phyloP scores from a whole-genome alignment of 768 basidiomycete genomes.

The Boletus vermiculosoides region DNA sequence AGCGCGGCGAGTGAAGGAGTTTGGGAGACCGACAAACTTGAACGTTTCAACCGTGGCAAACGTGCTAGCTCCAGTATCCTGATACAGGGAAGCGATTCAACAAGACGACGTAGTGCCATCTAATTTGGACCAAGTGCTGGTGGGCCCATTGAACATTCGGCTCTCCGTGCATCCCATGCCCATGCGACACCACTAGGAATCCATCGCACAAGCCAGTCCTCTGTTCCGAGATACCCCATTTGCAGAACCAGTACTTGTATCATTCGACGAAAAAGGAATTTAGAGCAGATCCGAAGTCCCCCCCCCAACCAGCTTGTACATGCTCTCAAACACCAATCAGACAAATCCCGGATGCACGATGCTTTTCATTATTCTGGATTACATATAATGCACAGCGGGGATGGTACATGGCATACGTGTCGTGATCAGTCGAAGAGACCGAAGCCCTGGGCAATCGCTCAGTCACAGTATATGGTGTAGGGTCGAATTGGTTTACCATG shows the following conservation, averaged over 20 bases:
- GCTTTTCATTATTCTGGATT: conserved; percentile 20
- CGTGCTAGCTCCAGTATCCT: not conserved
- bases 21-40: not conserved
- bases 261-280: not conserved
- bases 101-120: not conserved
- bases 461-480: not conserved
- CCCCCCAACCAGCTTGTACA: not conserved
- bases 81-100: not conserved
- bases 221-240: conserved; percentile 15
- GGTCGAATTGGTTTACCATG: conserved; percentile 55
- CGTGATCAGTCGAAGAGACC: conserved; percentile 80
- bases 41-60: not conserved
- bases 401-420: conserved; percentile 16
- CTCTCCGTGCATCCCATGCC: not conserved
- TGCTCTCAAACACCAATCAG: conserved; percentile 2
- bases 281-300: not conserved
- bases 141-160: not conserved
- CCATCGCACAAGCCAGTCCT: not conserved
- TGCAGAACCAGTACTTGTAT: not conserved
- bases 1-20: not conserved
- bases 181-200: not conserved
- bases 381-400: conserved; percentile 16
- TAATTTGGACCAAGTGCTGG: too few relatives aligned
- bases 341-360: conserved; percentile 9
- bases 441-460: conserved; percentile 62